Conservation (phyloP, 2,329 filamentous ascomycete species). For the Rhinocladiella mackenziei region DNA sequence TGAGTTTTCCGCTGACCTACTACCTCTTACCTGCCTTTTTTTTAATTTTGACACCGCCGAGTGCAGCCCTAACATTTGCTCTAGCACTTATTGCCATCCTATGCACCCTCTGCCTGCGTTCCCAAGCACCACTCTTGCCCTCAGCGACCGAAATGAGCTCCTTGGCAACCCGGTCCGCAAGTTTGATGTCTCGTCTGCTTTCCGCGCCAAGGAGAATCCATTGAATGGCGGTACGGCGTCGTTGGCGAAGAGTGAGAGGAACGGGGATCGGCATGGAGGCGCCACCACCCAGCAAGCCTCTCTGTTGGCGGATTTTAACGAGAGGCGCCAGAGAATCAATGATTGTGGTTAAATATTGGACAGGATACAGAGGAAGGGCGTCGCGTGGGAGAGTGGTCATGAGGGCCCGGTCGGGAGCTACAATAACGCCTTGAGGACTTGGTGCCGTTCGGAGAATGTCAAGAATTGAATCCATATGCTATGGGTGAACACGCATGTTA, state of each 20-base stretch:
- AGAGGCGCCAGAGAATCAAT: slow-evolving; percentile 91
- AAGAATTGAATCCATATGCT: slow-evolving; percentile 84
- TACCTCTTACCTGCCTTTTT: slow-evolving; percentile 2
- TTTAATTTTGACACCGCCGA: slow-evolving; percentile 29
- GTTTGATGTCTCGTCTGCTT: slow-evolving; percentile 69
- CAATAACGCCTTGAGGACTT: no score
- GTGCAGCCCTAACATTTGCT: slow-evolving; percentile 58
- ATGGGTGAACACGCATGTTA: no score
- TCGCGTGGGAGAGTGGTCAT: slow-evolving; percentile 71
- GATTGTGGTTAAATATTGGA: slow-evolving; percentile 82
- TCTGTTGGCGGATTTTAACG: slow-evolving; percentile 70
- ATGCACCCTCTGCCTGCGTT: slow-evolving; percentile 71
- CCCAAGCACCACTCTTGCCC: slow-evolving; percentile 80
- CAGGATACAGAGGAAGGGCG: slow-evolving; percentile 81
- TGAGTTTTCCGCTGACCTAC: no score
- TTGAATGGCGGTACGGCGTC: slow-evolving; percentile 71
- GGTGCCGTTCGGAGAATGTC: slow-evolving; percentile 78
- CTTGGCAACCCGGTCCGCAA: slow-evolving; percentile 74
- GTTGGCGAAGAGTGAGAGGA: slow-evolving; percentile 69
- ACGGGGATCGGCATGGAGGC: slow-evolving; percentile 75
- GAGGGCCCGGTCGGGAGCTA: slow-evolving; percentile 10
- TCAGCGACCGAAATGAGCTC: slow-evolving; percentile 86
- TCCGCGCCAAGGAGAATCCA: slow-evolving; percentile 87
- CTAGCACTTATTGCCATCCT: slow-evolving; percentile 74
- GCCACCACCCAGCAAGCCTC: slow-evolving; percentile 81